Base-by-base conservation (phyloP, 164 flowering plant genomes). In the Vitis rupestris region DNA sequence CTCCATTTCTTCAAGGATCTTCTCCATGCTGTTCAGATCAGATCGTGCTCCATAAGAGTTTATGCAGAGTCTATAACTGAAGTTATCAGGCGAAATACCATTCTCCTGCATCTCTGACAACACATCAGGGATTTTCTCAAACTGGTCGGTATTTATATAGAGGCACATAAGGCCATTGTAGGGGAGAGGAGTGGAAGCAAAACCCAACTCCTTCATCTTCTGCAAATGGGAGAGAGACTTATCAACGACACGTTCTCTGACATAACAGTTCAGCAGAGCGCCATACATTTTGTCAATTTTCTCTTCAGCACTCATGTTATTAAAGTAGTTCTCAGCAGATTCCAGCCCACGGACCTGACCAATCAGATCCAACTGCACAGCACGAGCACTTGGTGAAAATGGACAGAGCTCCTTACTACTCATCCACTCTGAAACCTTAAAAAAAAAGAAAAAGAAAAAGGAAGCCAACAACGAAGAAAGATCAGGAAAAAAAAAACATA, bases 371-470 rank as follows among this genome's bases (percentile, higher is more conserved):
- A 85, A 61, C 55, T 68, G 82, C 71, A 83, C 71, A 27, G 86
- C 86, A 70, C 8, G 74, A 55, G 80, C 82, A 52, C 73, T 53
- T 2, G 75, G 51, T 30, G 79, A 66, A 58, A 70, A 63, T 37
- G 59, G n/a, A 30, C 50, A 60, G 17, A 64, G 19, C 17, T 66
- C 66, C 56, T 72, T 71, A 65, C 71, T 57, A 17, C 60, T 70
- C 78, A 81, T 74, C 86, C 86, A 85, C 60, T 79, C 81, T 16
- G 81, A 85, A 63, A 81, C 75, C 88, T 85, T 76, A 71, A 2
- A 23, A 23, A 23, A 23, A 23, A 23, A 23, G 0, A 23, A 1
- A 23, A 23, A 10, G 44, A 52, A 15, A 69, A 67, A 6, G 44
- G 27, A 47, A 23, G 23, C 19, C 51, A 49, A 57, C 1, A 12